phyloP scores from a whole-genome alignment of 345 rosid genomes.

The Pistacia atlantica region DNA sequence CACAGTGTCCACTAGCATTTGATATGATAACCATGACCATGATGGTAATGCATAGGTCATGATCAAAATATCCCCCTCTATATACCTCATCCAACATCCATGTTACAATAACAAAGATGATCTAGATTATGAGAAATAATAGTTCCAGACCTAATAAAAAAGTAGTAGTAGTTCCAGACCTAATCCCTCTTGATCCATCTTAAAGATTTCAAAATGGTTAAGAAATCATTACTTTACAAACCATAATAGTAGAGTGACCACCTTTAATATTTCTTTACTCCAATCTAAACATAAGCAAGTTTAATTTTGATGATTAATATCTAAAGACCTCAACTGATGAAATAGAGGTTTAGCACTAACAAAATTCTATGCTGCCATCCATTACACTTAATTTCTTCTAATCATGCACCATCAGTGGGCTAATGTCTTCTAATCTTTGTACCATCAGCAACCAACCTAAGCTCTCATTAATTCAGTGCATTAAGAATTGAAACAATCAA shows the following conservation, averaged over 20 bases:
- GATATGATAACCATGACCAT: neutral
- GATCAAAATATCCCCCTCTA: neutral
- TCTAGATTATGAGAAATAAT: neutral
- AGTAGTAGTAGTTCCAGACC: neutral
- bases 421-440: too few species aligned
- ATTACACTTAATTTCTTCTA: too few species aligned
- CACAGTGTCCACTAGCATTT: conserved; percentile 5
- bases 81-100: neutral
- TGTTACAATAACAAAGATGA: neutral
- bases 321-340: too few species aligned
- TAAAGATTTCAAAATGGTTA: neutral
- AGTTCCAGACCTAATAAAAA: neutral
- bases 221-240: neutral
- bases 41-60: neutral
- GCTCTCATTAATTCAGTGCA: neutral
- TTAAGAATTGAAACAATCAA: neutral
- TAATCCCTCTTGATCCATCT: neutral
- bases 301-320: too few species aligned
- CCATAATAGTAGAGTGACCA: neutral
- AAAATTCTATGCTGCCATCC: too few species aligned
- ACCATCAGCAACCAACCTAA: neutral
- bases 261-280: neutral
- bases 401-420: too few species aligned
- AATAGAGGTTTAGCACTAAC: too few species aligned
- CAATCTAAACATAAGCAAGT: neutral